phyloP scores from a whole-genome alignment of 2,329 filamentous ascomycete species.

The Fusarium nodosum region DNA sequence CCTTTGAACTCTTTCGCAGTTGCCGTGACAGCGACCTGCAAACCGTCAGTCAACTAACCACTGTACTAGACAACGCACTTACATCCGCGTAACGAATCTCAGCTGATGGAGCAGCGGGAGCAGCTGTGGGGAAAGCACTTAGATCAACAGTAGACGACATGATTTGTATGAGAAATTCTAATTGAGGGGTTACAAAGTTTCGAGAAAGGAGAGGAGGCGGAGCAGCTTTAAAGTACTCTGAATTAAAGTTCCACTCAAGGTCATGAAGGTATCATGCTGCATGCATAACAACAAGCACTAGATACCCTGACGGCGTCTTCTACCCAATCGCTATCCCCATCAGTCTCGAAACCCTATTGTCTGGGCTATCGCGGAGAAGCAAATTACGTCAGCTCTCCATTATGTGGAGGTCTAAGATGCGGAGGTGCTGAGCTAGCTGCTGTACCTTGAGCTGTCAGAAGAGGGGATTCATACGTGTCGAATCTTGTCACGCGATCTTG shows the following conservation, averaged over 20 bases:
- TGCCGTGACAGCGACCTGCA: slow-evolving; percentile 56
- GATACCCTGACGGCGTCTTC: slow-evolving; percentile 19
- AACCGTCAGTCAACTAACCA: slow-evolving; percentile 8
- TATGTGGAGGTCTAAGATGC: slow-evolving; percentile 38
- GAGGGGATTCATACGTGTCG: slow-evolving; percentile 34
- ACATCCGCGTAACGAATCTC: slow-evolving; percentile 49
- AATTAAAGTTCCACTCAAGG: slow-evolving; percentile 41
- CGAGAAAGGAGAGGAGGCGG: slow-evolving; percentile 18
- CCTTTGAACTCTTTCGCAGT: slow-evolving; percentile 63
- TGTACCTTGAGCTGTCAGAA: slow-evolving; percentile 22
- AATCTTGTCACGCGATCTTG: slow-evolving; percentile 17
- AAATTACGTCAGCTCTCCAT: slow-evolving; percentile 45
- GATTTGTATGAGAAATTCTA: background rate
- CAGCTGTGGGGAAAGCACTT: slow-evolving; percentile 42
- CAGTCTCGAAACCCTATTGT: slow-evolving; percentile 27
- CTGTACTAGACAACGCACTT: background rate
- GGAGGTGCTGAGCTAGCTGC: slow-evolving; percentile 31
- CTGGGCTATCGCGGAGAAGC: slow-evolving; percentile 21
- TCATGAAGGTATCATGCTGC: slow-evolving; percentile 45
- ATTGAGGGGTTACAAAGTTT: slow-evolving; percentile 20
- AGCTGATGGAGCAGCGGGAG: slow-evolving; percentile 37
- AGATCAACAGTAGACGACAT: slow-evolving; percentile 45
- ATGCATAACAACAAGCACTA: slow-evolving; percentile 24
- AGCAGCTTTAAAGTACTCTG: slow-evolving; percentile 21
- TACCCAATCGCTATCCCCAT: slow-evolving; percentile 25